Conservation (phyloP, 306 rosid species). For the Gynostemma pentaphyllum region DNA sequence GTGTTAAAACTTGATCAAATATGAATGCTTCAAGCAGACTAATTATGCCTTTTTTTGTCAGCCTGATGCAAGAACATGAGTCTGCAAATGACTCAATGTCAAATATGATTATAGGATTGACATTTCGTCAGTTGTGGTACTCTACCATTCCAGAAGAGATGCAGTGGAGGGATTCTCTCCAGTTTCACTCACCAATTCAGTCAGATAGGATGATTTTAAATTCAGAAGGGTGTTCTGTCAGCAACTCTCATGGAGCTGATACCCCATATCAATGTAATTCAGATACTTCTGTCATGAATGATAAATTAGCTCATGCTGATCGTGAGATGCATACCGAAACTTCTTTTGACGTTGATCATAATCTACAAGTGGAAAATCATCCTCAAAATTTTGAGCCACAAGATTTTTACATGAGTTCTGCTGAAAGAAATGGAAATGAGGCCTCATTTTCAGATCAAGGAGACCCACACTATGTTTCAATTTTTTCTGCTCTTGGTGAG, state of each 20-base stretch:
- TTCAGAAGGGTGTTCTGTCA: constrained; percentile 29
- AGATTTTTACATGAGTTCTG: constrained; percentile 36
- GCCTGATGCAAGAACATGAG: constrained; percentile 42
- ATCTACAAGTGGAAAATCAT: constrained; percentile 19
- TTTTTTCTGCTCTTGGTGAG: constrained; percentile 46
- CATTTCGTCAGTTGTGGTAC: constrained; percentile 58
- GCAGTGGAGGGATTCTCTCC: constrained; percentile 40
- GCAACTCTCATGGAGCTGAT: constrained; percentile 33
- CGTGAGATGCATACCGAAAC: constrained; percentile 8
- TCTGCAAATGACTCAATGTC: constrained; percentile 35
- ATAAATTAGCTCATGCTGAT: constrained; percentile 15
- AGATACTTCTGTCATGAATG: constrained; percentile 50
- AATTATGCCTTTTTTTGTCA: constrained; percentile 19
- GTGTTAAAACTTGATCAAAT: neutral
- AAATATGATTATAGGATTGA: constrained; percentile 51
- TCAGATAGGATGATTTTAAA: constrained; percentile 16
- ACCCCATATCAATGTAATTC: constrained; percentile 26
- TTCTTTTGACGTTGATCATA: constrained; percentile 23
- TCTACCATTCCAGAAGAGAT: constrained; percentile 50
- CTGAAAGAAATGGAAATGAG: constrained; percentile 29
- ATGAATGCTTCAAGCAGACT: neutral
- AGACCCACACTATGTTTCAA: constrained; percentile 24
- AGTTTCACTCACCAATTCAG: constrained; percentile 20
- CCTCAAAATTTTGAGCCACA: constrained; percentile 26
- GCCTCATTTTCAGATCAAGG: constrained; percentile 14